These are phyloP conservation scores for Globisporangium perplexum DNA, from an alignment of 352 stramenopile species.

Conservation along the genomic window DNA sequence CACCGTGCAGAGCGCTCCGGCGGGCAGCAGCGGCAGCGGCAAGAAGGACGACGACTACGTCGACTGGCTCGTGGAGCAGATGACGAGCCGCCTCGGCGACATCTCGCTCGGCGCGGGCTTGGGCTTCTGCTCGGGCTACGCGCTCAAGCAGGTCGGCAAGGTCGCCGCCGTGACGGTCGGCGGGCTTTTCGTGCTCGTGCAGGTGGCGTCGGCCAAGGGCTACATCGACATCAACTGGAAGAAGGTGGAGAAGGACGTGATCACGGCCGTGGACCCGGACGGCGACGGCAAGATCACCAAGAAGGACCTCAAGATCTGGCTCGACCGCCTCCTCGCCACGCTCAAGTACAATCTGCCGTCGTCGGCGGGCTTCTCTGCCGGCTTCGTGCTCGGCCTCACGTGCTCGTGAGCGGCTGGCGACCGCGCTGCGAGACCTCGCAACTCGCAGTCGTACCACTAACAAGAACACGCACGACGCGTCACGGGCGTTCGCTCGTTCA, in stretches of 20 bases:
- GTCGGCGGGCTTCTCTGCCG: conserved; percentile 68
- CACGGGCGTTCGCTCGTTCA: background rate
- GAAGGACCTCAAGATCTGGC: conserved; percentile 76
- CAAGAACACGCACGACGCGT: too few species aligned
- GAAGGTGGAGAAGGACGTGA: conserved; percentile 86
- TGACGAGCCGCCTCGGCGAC: conserved; percentile 55
- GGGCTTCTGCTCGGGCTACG: conserved; percentile 83
- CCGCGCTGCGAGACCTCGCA: background rate
- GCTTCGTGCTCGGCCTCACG: conserved; percentile 69
- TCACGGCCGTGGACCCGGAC: conserved; percentile 75
- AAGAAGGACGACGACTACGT: conserved; percentile 37
- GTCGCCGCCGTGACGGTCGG: conserved; percentile 68
- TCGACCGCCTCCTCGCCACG: conserved; percentile 56
- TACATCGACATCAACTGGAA: conserved; percentile 90
- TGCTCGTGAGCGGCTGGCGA: conserved; percentile 21
- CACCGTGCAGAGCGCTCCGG: conserved; percentile 16
- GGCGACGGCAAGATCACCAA: conserved; percentile 83
- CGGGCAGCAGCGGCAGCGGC: conserved; percentile 24
- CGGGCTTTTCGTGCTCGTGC: conserved; percentile 68
- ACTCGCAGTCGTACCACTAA: background rate
- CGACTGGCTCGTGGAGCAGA: conserved; percentile 58
- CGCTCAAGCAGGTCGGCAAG: conserved; percentile 81
- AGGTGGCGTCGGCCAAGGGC: conserved; percentile 68
- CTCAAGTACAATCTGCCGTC: conserved; percentile 84
- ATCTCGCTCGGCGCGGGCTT: conserved; percentile 62